Evolutionary conservation across 2,329 filamentous ascomycete genomes (phyloP).

Genomic region (Aspergillus transmontanensis): DNA sequence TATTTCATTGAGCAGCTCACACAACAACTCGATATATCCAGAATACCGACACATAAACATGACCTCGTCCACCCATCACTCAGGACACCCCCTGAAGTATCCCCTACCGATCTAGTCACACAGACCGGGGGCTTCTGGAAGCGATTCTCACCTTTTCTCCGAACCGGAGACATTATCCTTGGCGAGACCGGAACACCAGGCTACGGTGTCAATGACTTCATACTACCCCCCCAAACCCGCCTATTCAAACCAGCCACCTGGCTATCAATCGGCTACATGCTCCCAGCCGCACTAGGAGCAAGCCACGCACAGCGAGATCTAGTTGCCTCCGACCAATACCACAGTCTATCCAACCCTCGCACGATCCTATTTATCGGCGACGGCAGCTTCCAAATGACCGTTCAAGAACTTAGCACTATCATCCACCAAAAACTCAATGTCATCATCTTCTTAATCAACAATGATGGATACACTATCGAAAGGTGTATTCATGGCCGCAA

Average conservation of each 20-base stretch:
- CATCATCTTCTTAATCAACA: not conserved
- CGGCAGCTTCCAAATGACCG: not conserved
- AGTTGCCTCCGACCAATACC: not conserved
- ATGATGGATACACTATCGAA: not conserved
- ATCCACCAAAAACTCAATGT: not conserved
- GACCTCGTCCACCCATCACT: not conserved
- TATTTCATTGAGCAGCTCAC: not conserved
- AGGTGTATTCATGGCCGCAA: not conserved
- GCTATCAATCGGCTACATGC: not conserved
- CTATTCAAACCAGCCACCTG: not conserved
- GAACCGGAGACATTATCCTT: not conserved
- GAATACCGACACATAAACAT: not conserved
- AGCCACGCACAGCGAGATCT: not conserved
- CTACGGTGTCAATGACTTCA: not conserved
- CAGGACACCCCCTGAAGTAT: not conserved
- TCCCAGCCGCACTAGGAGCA: not conserved
- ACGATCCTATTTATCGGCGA: not conserved
- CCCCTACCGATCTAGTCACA: not conserved
- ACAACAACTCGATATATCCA: not conserved
- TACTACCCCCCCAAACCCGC: not conserved
- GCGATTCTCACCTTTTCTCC: not conserved
- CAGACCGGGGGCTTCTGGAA: not conserved
- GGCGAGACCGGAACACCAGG: not conserved
- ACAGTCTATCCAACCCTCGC: not conserved
- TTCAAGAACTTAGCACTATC: not conserved